These are phyloP conservation scores for Colletotrichum orchidophilum DNA, from an alignment of 2,329 filamentous ascomycete genomes.

Conservation along the genomic window DNA sequence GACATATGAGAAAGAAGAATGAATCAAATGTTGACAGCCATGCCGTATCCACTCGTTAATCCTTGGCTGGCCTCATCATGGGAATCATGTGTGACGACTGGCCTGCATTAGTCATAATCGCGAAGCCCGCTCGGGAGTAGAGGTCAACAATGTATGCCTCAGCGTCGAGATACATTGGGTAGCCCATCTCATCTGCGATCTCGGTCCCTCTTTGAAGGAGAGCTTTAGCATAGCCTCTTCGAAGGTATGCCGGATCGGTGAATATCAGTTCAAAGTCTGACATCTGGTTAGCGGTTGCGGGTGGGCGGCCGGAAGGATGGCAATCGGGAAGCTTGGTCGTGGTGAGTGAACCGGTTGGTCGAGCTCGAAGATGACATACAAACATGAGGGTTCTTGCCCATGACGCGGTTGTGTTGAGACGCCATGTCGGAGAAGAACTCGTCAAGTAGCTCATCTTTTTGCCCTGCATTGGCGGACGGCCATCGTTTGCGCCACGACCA, in stretches of 20 bases:
- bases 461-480: conserved; percentile 22
- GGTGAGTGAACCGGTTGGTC: not conserved
- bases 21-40: not conserved
- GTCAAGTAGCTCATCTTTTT: conserved; percentile 27
- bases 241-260: conserved; percentile 31
- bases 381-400: conserved; percentile 31
- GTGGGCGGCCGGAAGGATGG: too few species aligned
- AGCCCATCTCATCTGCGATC: conserved; percentile 28
- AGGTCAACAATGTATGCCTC: conserved; percentile 27
- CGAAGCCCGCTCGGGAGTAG: conserved; percentile 33
- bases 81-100: conserved; percentile 30
- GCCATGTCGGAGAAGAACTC: conserved; percentile 34
- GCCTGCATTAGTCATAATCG: conserved; percentile 2
- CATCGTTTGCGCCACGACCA: conserved; percentile 31
- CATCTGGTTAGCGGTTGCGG: not conserved
- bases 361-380: conserved; percentile 25
- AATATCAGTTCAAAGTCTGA: conserved; percentile 35
- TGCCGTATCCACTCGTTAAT: not conserved
- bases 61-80: conserved; percentile 31
- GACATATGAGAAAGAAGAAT: not conserved
- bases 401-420: conserved; percentile 30
- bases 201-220: conserved; percentile 16
- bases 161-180: conserved; percentile 34
- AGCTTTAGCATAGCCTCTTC: conserved; percentile 30
- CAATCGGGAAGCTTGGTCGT: not conserved